Evolutionary conservation across 2,329 filamentous ascomycete species (phyloP).

Genomic region (Aureobasidium uvarum): DNA sequence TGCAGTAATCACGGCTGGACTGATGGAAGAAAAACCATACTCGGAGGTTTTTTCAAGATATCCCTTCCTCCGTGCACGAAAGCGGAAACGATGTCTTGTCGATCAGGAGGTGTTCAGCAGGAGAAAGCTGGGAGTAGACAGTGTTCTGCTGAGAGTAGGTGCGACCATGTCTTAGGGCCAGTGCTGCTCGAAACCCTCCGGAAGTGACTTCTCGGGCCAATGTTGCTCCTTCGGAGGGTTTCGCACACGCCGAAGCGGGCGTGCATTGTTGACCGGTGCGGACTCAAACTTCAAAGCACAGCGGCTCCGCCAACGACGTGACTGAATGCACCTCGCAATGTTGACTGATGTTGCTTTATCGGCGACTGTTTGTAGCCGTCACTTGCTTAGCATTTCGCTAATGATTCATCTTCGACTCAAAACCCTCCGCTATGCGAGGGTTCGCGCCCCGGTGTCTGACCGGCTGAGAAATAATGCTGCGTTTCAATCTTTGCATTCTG

Average conservation of each 20-base stretch:
- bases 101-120: neutral
- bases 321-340: neutral
- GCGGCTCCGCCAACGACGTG: neutral
- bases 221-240: neutral
- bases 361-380: neutral
- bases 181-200: neutral
- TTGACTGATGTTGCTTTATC: neutral
- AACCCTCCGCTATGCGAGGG: neutral
- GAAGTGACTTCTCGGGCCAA: neutral
- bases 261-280: neutral
- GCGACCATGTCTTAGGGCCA: neutral
- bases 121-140: too few relatives aligned
- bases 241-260: neutral
- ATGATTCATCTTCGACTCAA: neutral
- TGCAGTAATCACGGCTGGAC: neutral
- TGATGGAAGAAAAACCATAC: neutral
- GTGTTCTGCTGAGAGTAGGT: too few relatives aligned
- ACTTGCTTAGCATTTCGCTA: neutral
- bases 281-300: neutral
- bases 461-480: neutral
- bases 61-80: neutral
- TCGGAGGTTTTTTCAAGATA: neutral
- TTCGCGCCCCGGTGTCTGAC: neutral
- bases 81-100: neutral
- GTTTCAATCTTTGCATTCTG: neutral